These are phyloP conservation scores for Polytrichum formosum DNA, from an alignment of 225 moss, liverwort and hornwort species.

Conservation along the genomic window DNA sequence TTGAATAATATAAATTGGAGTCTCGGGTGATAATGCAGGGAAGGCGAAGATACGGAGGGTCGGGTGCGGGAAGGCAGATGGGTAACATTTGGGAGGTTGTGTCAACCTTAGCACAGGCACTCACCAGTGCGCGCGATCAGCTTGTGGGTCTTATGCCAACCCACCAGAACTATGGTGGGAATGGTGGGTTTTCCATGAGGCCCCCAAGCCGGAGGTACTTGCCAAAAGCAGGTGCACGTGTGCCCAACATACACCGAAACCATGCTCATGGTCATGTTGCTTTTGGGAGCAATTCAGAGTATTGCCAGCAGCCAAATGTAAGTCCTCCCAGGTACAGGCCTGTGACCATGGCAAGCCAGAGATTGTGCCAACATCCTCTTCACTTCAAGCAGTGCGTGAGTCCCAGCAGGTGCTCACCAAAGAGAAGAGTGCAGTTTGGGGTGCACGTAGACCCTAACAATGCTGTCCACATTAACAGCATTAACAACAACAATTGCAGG, in stretches of 20 bases:
- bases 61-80: conserved; percentile 8
- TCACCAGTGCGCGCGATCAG: conserved; percentile 32
- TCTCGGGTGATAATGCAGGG: conserved; percentile 6
- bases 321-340: not conserved
- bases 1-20: not conserved
- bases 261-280: conserved; percentile 44
- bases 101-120: conserved; percentile 29
- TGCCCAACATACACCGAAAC: conserved; percentile 27
- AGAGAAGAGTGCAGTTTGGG: not conserved
- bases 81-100: conserved; percentile 36
- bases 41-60: conserved; percentile 12
- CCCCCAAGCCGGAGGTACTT: not conserved
- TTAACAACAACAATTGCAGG: no score
- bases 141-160: conserved; percentile 25
- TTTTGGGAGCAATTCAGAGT: conserved; percentile 33
- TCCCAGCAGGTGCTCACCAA: not conserved
- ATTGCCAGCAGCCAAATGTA: conserved; percentile 7
- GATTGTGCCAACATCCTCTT: not conserved
- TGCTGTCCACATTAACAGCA: not conserved
- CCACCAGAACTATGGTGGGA: not conserved
- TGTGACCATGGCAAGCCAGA: not conserved
- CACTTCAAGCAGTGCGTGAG: not conserved
- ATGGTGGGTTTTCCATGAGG: not conserved
- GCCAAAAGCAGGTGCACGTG: not conserved
- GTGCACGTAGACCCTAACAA: conserved; percentile 13